Percentiles rank a stretch among this genome's conserved stretches.
Evolutionary conservation across 2,329 filamentous ascomycete genomes (phyloP).

Genomic region (Lecanosticta acicola): DNA sequence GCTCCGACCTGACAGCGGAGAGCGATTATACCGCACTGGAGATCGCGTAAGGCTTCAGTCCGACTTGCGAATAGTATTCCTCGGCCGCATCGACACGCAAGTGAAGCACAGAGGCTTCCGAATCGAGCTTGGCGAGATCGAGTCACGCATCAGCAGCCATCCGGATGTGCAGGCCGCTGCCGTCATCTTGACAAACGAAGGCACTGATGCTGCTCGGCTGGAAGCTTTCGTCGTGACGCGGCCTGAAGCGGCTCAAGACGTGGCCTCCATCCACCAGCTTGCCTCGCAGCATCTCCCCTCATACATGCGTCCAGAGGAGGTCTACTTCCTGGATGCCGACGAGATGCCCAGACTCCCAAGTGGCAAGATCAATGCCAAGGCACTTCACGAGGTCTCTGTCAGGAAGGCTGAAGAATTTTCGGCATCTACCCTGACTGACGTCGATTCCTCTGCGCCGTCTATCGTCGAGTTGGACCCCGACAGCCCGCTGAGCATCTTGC

Average conservation of each 20-base stretch:
- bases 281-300: conserved; percentile 19
- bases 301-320: conserved; percentile 24
- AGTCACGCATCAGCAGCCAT: conserved; percentile 67
- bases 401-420: conserved; percentile 11
- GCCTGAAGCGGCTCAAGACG: conserved; percentile 13
- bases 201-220: conserved; percentile 17
- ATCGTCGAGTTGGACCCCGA: conserved; percentile 3
- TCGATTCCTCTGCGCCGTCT: background rate
- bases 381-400: conserved; percentile 19
- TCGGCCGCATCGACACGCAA: conserved; percentile 75
- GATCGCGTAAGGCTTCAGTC: conserved; percentile 19
- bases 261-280: conserved; percentile 15
- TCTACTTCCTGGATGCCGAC: conserved; percentile 18
- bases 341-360: conserved; percentile 23
- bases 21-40: conserved; percentile 21
- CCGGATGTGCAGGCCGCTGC: conserved; percentile 58
- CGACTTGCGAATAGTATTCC: conserved; percentile 41
- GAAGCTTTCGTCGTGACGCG: conserved; percentile 23
- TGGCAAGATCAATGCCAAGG: conserved; percentile 25
- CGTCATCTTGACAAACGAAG: conserved; percentile 22
- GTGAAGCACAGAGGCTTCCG: conserved; percentile 93
- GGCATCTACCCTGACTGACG: background rate
- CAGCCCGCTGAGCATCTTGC: conserved; percentile 10
- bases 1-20: conserved; percentile 10
- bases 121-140: conserved; percentile 88